Conservation (phyloP, 129 eudicot species). For the Rutidosis leptorrhynchoides region DNA sequence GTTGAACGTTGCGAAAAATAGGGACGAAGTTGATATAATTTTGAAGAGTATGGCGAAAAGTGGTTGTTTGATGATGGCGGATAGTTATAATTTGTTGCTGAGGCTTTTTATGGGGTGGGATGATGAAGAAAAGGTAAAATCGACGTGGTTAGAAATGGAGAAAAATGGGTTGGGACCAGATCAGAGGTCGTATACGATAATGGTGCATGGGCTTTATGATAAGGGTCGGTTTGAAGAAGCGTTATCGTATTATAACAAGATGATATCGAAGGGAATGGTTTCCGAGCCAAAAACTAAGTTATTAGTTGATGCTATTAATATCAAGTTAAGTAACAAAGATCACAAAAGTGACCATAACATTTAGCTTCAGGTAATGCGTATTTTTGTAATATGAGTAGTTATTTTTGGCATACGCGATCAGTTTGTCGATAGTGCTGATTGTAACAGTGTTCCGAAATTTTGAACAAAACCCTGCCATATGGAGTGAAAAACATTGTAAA, state of each 20-base stretch:
- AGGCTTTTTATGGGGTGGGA: slow-evolving; percentile 79
- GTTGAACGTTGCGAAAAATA: slow-evolving; percentile 47
- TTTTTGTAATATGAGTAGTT: too few species aligned
- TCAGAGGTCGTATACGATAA: slow-evolving; percentile 63
- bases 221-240: slow-evolving; percentile 55
- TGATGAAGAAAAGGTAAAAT: slow-evolving; percentile 37
- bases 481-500: slow-evolving; percentile 10
- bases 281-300: slow-evolving; percentile 61
- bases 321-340: slow-evolving; percentile 33
- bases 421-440: not conserved
- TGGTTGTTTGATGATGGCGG: slow-evolving; percentile 53
- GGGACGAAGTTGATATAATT: slow-evolving; percentile 51
- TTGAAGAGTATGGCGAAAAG: slow-evolving; percentile 58
- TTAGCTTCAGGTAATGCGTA: slow-evolving; percentile 12
- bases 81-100: slow-evolving; percentile 62
- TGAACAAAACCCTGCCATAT: slow-evolving; percentile 65
- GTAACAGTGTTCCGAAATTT: not conserved
- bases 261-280: slow-evolving; percentile 68
- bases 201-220: slow-evolving; percentile 69
- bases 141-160: slow-evolving; percentile 72
- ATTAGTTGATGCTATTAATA: slow-evolving; percentile 53
- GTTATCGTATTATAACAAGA: slow-evolving; percentile 49
- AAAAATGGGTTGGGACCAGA: slow-evolving; percentile 74
- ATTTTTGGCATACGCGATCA: not conserved
- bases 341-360: not conserved